Evolutionary conservation across 768 basidiomycete species (phyloP).

Genomic region (Inosperma sp.): DNA sequence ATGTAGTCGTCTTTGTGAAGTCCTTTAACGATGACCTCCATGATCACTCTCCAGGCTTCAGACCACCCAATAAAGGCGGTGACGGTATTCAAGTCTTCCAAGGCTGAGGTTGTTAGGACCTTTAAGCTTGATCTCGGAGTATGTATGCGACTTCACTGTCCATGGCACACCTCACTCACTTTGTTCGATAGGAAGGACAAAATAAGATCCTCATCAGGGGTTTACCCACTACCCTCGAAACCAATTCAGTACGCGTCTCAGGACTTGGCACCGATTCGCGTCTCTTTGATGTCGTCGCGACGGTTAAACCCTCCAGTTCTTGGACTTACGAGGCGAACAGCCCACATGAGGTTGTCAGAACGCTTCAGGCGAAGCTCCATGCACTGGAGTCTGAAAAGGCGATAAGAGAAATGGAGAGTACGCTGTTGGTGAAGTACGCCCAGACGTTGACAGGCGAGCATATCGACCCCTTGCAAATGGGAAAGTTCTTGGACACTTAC

Average conservation of each 20-base stretch:
- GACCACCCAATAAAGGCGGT: conserved; percentile 49
- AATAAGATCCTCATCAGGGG: conserved; percentile 47
- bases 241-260: conserved; percentile 49
- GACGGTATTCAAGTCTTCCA: conserved; percentile 52
- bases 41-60: conserved; percentile 27
- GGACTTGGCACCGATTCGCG: conserved; percentile 44
- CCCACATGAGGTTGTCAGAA: conserved; percentile 33
- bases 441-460: conserved; percentile 42
- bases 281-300: conserved; percentile 55
- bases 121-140: conserved; percentile 50
- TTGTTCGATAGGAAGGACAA: conserved; percentile 41
- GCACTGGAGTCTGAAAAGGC: conserved; percentile 35
- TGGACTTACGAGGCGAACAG: conserved; percentile 17
- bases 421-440: conserved; percentile 41
- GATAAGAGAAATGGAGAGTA: conserved; percentile 38
- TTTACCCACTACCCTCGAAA: conserved; percentile 49
- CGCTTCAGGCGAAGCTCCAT: conserved; percentile 32
- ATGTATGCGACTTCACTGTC: neutral
- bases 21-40: conserved; percentile 3
- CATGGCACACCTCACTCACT: neutral
- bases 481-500: conserved; percentile 39
- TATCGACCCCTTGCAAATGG: conserved; percentile 35
- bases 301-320: conserved; percentile 23
- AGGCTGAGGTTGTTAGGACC: conserved; percentile 52
- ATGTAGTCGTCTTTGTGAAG: too few relatives aligned